phyloP scores from a whole-genome alignment of 805 yeast species.

The Lipomyces lipofer region DNA sequence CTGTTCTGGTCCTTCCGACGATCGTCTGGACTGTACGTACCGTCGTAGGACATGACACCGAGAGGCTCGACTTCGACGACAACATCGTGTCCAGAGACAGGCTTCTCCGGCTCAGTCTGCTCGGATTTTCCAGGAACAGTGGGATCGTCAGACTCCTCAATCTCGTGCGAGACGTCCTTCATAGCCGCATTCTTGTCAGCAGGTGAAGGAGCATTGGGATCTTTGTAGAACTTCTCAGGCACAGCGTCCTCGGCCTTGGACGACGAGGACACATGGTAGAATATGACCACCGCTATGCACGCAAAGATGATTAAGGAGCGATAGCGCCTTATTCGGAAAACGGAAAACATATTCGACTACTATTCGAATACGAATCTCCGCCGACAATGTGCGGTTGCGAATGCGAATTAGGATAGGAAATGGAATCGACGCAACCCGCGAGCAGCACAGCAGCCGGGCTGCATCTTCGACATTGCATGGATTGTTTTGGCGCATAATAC shows the following conservation, averaged over 20 bases:
- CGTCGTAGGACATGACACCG: conserved; percentile 10
- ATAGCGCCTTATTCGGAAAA: conserved; percentile 13
- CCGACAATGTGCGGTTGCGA: no score
- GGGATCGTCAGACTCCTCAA: not conserved
- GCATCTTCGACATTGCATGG: no score
- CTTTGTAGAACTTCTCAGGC: no score
- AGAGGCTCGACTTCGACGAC: not conserved
- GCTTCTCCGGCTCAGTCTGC: not conserved
- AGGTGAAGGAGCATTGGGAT: no score
- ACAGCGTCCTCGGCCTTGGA: no score
- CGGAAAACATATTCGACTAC: not conserved
- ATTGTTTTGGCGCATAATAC: no score
- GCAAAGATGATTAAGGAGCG: conserved; percentile 9
- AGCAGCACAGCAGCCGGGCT: no score
- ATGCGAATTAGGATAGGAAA: no score
- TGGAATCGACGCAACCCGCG: no score
- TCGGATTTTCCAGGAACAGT: not conserved
- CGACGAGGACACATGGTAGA: conserved; percentile 13
- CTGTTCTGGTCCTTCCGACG: not conserved
- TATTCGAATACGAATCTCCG: no score
- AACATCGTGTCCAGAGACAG: not conserved
- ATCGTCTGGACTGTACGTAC: conserved; percentile 21
- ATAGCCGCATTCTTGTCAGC: no score
- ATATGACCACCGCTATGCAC: conserved; percentile 4
- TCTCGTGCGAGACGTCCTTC: not conserved